Percentiles rank a stretch among this genome's conserved stretches.
Evolutionary conservation across 2,329 filamentous ascomycete species (phyloP).

Genomic region (Colletotrichum gigasporum): DNA sequence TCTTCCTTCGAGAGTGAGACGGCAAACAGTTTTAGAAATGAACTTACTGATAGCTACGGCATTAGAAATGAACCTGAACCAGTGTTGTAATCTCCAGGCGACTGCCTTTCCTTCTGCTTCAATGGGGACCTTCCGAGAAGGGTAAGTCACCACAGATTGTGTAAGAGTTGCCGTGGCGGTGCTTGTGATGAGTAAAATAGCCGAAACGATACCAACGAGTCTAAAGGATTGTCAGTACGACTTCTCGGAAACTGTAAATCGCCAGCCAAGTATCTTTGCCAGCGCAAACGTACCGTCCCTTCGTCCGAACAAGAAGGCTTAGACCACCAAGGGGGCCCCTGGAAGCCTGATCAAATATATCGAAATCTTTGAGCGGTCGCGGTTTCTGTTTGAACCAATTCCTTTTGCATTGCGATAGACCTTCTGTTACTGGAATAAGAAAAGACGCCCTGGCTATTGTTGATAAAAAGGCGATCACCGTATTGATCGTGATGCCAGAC

Average conservation of each 20-base stretch:
- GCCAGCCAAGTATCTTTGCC: too few species aligned
- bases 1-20: too few species aligned
- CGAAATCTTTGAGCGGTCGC: conserved; percentile 33
- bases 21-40: too few species aligned
- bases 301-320: conserved; percentile 31
- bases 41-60: background rate
- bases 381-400: conserved; percentile 33
- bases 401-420: conserved; percentile 37
- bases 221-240: background rate
- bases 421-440: conserved; percentile 36
- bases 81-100: background rate
- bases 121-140: background rate
- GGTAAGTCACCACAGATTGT: background rate
- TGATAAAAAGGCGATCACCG: conserved; percentile 37
- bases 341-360: conserved; percentile 35
- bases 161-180: background rate
- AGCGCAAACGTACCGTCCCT: conserved; percentile 26
- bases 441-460: conserved; percentile 35
- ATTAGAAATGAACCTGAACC: background rate
- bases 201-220: background rate
- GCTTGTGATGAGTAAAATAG: background rate
- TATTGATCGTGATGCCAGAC: conserved; percentile 39
- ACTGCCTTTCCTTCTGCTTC: background rate
- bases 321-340: conserved; percentile 32
- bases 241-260: background rate